Evolutionary conservation across 768 basidiomycete genomes (phyloP), one percentile per base, ranked within the genome.

Genomic region (Russula ochroleuca): DNA sequence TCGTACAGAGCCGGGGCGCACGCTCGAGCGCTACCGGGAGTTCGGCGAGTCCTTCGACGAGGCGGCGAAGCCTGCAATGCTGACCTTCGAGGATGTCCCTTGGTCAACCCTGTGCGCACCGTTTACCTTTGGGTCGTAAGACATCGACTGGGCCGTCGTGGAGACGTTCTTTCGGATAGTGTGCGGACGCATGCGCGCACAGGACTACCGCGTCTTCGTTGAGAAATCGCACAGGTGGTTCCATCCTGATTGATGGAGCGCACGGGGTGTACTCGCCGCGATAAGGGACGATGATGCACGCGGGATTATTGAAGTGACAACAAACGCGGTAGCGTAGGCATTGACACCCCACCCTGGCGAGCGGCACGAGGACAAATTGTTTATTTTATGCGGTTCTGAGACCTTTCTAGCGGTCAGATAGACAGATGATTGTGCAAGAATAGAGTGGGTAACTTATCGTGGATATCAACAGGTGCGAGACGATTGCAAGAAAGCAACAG

Each of bases 221-320:
- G 83, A 88, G 74, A 84, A 83, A 69, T 87, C 85, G 68, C 82
- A 90, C 69, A 79, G 83, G 43, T 66, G 89, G 57, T 92, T 91
- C 72, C 91, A 92, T 68, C 88, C 89, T 1, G 90, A 92, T 72
- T 76, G 87, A 64, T 94, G 89, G 90, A 78, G 84, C 48, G 84
- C 86, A 35, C 78, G 86, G 47, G 82, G 82, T 33, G 74, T 92
- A 38, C 77, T 88, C 70, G 77, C 77, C 63, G 81, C 81, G 52
- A 79, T 88, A 53, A 68, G 71, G 25, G 85, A 88, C 63, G 84
- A 85, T 54, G 74, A 78, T 52, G 81, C 84, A 69, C 79, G 83
- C 65, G 78, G 77, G 43, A 84, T 79, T 67, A 73, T 86, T 67
- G 87, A 86, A 72, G 86, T 90, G 59, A 88, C 87, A 63, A 75